Evolutionary conservation across 768 basidiomycete genomes (phyloP), one percentile per base, ranked within the genome.

Genomic region (Tricholoma bakamatsutake): DNA sequence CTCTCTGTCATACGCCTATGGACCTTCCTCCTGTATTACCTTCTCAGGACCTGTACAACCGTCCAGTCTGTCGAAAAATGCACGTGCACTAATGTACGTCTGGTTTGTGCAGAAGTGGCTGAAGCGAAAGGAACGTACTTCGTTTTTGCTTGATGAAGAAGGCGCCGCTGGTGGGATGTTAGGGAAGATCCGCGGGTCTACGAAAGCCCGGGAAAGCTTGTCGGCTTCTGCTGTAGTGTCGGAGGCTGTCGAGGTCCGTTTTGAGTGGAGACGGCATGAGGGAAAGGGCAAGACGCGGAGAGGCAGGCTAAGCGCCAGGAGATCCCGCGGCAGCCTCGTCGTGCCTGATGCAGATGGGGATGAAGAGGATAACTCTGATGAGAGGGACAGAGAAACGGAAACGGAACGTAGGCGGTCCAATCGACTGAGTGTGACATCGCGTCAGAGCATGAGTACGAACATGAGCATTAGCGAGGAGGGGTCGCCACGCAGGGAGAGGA

Each of bases 51-150:
- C 61, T 1, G 27, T 59, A 2, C 46, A 54, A 9, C 15, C 42
- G 12, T 54, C 52, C 17, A 57, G 35, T 30, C 28, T 58, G 12
- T 39, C 57, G 30, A 60, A 58, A 15, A 42, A 45, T 11, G 60
- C 58, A 5, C 52, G 62, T 15, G 62, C 62, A 47, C 50, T 77
- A 56, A 74, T 81, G 69, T 91, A 93, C 56, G 81, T 87, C 5
- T 93, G 90, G 90, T 75, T 87, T 17, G 82, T 90, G 27, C 75
- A 84, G 49, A 77, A 73, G 59, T 93, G 91, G 91, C 66, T 86
- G 60, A 93, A 92, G 66, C 79, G 78, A 24, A 66, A 66, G 1
- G 68, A 65, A 3, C 52, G 52, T 6, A 6, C 8, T 13, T 53
- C 51, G 13, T 52, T 53, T 15, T 31, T 48, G 13, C 4, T 31